Percentiles rank a stretch among this genome's conserved stretches.
These are phyloP conservation scores for Aspergillus fructus DNA, from an alignment of 2,329 filamentous ascomycete species.

Conservation along the genomic window DNA sequence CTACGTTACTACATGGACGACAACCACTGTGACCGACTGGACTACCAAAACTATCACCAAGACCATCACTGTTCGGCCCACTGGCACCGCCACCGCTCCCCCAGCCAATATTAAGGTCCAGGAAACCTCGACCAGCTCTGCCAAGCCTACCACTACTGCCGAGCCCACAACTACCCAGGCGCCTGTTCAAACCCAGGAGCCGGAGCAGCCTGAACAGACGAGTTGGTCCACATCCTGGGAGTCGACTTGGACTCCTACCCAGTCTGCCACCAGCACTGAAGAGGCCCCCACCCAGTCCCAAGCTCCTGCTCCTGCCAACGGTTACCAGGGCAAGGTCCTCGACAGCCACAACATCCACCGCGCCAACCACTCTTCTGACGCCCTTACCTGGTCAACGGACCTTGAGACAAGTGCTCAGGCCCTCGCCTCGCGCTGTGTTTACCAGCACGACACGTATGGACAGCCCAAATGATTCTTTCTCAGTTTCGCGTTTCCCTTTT, in stretches of 20 bases:
- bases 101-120: background rate
- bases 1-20: conserved; percentile 26
- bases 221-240: background rate
- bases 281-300: conserved; percentile 8
- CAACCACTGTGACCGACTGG: conserved; percentile 28
- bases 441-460: conserved; percentile 71
- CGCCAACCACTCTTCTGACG: conserved; percentile 70
- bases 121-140: background rate
- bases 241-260: conserved; percentile 10
- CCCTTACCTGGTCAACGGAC: conserved; percentile 63
- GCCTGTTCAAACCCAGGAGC: background rate
- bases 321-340: conserved; percentile 40
- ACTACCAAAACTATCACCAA: conserved; percentile 37
- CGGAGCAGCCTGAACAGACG: background rate
- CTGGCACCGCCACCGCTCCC: background rate
- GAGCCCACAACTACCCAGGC: conserved; percentile 5
- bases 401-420: conserved; percentile 64
- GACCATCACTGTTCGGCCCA: conserved; percentile 28
- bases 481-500: too few relatives aligned
- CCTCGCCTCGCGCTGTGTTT: conserved; percentile 67
- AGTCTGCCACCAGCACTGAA: conserved; percentile 1
- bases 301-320: conserved; percentile 14
- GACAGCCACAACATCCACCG: conserved; percentile 86
- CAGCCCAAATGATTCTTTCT: background rate
- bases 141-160: background rate